A percentile compares a stretch with the other conserved stretches of the same genome.
Evolutionary conservation across 176 grass and related monocot species (phyloP).

Genomic region (Musa itinerans): DNA sequence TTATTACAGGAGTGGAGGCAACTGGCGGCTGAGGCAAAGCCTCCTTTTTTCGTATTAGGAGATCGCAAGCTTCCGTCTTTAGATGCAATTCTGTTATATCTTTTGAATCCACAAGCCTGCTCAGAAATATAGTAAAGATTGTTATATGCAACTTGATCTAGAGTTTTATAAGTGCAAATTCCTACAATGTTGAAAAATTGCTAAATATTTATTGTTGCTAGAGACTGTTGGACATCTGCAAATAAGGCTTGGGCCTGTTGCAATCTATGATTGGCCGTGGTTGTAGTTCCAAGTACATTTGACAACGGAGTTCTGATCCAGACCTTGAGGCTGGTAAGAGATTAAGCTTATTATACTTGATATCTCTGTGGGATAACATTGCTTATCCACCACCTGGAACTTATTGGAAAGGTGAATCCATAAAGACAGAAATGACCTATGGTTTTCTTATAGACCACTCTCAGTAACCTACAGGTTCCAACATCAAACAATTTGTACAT

Average conservation of each 20-base stretch:
- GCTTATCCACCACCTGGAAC: not conserved
- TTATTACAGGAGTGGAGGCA: constrained; percentile 19
- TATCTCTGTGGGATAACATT: not conserved
- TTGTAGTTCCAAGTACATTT: not conserved
- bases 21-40: constrained; percentile 24
- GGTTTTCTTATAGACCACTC: no score
- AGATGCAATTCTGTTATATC: constrained; percentile 36
- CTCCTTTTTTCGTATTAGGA: constrained; percentile 37
- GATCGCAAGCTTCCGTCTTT: constrained; percentile 29
- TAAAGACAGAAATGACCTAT: no score
- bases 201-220: not conserved
- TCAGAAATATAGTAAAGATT: not conserved
- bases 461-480: no score
- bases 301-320: not conserved
- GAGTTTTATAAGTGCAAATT: not conserved
- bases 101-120: constrained; percentile 43
- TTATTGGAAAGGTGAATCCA: no score
- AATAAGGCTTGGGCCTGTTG: not conserved
- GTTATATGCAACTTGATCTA: not conserved
- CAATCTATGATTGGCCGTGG: not conserved
- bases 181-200: no score
- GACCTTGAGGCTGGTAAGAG: not conserved
- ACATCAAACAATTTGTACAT: no score
- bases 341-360: not conserved
- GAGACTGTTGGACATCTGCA: not conserved